phyloP scores from a whole-genome alignment of 2,329 filamentous ascomycete species.

The Neofusicoccum laricinum region DNA sequence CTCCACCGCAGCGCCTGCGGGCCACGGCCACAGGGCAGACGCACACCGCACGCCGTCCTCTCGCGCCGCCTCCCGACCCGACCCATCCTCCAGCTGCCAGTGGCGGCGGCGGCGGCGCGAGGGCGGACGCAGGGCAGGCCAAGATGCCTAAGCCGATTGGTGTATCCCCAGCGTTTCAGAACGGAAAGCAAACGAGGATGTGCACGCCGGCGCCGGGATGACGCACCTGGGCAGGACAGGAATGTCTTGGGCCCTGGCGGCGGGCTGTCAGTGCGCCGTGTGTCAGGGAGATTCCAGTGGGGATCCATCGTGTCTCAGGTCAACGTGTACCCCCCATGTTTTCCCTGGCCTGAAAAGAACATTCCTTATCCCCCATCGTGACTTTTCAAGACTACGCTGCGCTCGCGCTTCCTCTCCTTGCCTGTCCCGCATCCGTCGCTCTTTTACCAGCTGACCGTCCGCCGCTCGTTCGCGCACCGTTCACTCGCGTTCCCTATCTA shows the following conservation, averaged over 20 bases:
- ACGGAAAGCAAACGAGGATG: constrained; percentile 10
- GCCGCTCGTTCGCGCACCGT: neutral
- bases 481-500: constrained; percentile 4
- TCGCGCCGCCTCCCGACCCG: neutral
- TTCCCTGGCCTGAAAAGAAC: constrained; percentile 12
- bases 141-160: constrained; percentile 12
- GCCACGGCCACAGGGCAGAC: neutral
- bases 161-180: constrained; percentile 11
- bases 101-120: neutral
- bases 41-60: neutral
- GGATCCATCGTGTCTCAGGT: constrained; percentile 17
- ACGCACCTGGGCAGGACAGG: constrained; percentile 9
- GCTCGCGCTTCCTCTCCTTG: constrained; percentile 14
- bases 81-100: neutral
- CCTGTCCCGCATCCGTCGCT: constrained; percentile 11
- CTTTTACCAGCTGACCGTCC: constrained; percentile 7
- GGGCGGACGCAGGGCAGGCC: constrained; percentile 7
- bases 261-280: constrained; percentile 5
- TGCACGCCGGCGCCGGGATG: constrained; percentile 13
- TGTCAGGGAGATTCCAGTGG: constrained; percentile 18
- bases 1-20: neutral
- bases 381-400: constrained; percentile 10
- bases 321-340: constrained; percentile 18
- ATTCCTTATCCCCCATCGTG: constrained; percentile 16
- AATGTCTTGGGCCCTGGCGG: constrained; percentile 13